Percentiles rank a stretch among this genome's conserved stretches.
These are phyloP conservation scores for Cephaloascus albidus DNA, from an alignment of 805 yeast species.

Conservation along the genomic window DNA sequence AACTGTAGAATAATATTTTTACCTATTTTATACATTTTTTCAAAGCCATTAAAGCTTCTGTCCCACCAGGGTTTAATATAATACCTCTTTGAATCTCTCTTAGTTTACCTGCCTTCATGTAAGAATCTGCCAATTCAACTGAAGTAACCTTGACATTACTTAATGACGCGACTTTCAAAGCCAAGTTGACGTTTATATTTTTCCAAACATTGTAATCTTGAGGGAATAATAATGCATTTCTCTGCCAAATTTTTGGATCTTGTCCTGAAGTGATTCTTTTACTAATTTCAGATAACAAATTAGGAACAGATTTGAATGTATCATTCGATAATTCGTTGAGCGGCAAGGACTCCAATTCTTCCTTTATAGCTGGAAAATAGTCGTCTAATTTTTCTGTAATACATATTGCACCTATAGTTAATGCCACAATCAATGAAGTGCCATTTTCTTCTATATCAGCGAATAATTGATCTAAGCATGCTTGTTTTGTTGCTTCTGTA, in stretches of 20 bases:
- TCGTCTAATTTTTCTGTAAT: conserved; percentile 52
- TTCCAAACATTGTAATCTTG: conserved; percentile 62
- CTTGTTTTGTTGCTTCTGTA: conserved; percentile 69
- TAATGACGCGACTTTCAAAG: conserved; percentile 47
- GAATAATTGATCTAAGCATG: conserved; percentile 78
- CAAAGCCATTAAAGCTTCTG: not conserved
- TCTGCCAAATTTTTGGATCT: conserved; percentile 42
- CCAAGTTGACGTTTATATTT: conserved; percentile 43
- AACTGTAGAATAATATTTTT: no score
- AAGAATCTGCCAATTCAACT: conserved; percentile 40
- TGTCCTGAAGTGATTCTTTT: conserved; percentile 19
- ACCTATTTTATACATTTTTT: conserved; percentile 1
- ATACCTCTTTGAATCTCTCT: conserved; percentile 61
- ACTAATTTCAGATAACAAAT: conserved; percentile 43
- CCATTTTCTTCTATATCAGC: conserved; percentile 56
- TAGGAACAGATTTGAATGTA: conserved; percentile 45
- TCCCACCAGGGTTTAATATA: conserved; percentile 43
- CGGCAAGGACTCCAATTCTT: conserved; percentile 50
- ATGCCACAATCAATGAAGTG: conserved; percentile 52
- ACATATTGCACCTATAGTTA: conserved; percentile 74
- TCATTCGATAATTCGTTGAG: conserved; percentile 41
- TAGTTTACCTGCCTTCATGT: conserved; percentile 34
- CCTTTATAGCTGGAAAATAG: conserved; percentile 53
- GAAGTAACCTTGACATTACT: conserved; percentile 43
- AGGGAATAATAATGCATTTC: conserved; percentile 69